Evolutionary conservation across 2,329 filamentous ascomycete genomes (phyloP).

Genomic region (Lecanicillium sp.): DNA sequence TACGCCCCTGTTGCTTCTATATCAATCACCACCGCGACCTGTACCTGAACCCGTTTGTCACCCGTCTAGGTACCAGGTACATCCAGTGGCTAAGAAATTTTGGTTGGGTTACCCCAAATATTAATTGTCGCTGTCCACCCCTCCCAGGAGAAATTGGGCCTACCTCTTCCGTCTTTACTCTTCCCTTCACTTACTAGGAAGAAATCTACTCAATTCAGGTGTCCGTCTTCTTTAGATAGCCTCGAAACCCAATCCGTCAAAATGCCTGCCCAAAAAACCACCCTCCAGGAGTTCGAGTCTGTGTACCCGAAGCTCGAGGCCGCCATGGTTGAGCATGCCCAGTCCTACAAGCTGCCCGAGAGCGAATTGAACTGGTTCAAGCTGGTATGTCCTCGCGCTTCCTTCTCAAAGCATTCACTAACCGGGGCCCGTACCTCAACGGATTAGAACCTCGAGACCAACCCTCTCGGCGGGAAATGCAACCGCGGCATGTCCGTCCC

Average conservation of each 20-base stretch:
- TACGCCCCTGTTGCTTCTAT: no score
- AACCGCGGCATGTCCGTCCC: constrained; percentile 98
- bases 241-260: constrained; percentile 2
- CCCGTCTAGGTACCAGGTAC: no score
- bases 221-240: not conserved
- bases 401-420: not conserved
- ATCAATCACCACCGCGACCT: no score
- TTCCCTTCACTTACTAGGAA: not conserved
- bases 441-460: constrained; percentile 70
- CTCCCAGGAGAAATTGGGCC: no score
- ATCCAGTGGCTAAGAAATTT: no score
- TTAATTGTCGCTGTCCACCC: no score
- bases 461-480: constrained; percentile 91
- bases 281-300: constrained; percentile 78
- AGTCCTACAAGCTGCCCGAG: constrained; percentile 74
- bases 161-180: no score
- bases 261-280: constrained; percentile 55
- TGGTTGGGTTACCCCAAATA: no score
- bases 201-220: not conserved
- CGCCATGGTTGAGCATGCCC: constrained; percentile 71
- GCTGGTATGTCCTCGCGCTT: constrained; percentile 44
- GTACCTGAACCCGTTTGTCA: no score
- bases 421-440: not conserved
- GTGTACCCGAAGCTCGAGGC: constrained; percentile 82
- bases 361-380: constrained; percentile 82